Conservation (phyloP, 768 basidiomycete species). For the Pulveroboletus sp. region DNA sequence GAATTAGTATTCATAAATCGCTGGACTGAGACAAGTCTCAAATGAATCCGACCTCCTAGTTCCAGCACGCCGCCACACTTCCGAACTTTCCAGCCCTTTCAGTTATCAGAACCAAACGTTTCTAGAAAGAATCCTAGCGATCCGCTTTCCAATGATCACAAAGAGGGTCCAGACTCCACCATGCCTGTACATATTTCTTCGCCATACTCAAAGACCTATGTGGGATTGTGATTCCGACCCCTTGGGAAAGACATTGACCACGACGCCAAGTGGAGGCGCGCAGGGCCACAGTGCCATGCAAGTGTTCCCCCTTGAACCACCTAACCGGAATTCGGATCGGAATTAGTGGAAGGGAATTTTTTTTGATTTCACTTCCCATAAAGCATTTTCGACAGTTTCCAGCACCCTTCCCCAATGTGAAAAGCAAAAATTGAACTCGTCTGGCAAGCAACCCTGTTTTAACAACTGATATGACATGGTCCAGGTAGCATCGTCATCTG, state of each 20-base stretch:
- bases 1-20: no score
- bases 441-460: background rate
- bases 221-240: slow-evolving; percentile 1
- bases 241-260: slow-evolving; percentile 3
- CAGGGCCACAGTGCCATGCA: slow-evolving; percentile 11
- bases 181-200: slow-evolving; percentile 6
- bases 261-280: background rate
- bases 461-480: slow-evolving; percentile 5
- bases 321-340: no score
- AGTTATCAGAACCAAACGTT: no score
- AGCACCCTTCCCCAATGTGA: background rate
- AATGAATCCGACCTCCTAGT: no score
- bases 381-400: slow-evolving; percentile 1
- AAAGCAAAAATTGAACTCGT: slow-evolving; percentile 11
- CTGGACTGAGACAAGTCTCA: no score
- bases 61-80: no score
- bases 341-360: no score
- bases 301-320: slow-evolving; percentile 12
- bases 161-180: background rate
- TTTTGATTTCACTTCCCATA: slow-evolving; percentile 7
- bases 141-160: slow-evolving; percentile 2
- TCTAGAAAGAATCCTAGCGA: no score
- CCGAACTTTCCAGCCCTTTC: no score
- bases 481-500: slow-evolving; percentile 1
- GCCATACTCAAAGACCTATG: slow-evolving; percentile 3